phyloP scores from a whole-genome alignment of 768 basidiomycete genomes.

The Butyriboletus loyo region DNA sequence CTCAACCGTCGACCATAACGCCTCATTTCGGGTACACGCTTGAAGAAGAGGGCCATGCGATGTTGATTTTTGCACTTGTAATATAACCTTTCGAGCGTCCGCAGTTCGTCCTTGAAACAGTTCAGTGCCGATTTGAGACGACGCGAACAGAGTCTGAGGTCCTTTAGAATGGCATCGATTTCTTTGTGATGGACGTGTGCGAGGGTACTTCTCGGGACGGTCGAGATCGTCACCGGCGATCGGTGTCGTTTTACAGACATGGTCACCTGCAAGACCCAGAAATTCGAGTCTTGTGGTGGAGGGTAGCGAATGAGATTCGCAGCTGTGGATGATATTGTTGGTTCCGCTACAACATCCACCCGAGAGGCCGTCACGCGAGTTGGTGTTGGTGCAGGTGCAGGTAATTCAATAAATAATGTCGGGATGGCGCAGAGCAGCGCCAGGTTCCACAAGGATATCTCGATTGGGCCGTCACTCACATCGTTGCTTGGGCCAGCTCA shows the following conservation, averaged over 20 bases:
- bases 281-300: not conserved
- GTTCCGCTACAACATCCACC: not conserved
- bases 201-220: slow-evolving; percentile 18
- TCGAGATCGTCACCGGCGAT: slow-evolving; percentile 7
- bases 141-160: slow-evolving; percentile 53
- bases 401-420: too few species aligned
- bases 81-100: slow-evolving; percentile 62
- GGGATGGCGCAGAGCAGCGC: too few species aligned
- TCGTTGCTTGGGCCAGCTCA: not conserved
- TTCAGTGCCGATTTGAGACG: slow-evolving; percentile 45
- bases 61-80: slow-evolving; percentile 81
- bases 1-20: slow-evolving; percentile 33
- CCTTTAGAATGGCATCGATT: slow-evolving; percentile 59
- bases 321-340: too few species aligned
- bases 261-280: too few species aligned
- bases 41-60: slow-evolving; percentile 55
- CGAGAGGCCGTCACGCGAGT: not conserved
- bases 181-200: slow-evolving; percentile 30
- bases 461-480: too few species aligned
- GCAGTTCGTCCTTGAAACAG: slow-evolving; percentile 31
- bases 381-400: not conserved
- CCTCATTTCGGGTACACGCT: slow-evolving; percentile 56
- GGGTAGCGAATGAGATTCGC: not conserved
- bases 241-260: slow-evolving; percentile 8
- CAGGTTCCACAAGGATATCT: too few species aligned